Conservation (phyloP, 2,329 filamentous ascomycete genomes). For the Sporothrix pseudoabietina region DNA sequence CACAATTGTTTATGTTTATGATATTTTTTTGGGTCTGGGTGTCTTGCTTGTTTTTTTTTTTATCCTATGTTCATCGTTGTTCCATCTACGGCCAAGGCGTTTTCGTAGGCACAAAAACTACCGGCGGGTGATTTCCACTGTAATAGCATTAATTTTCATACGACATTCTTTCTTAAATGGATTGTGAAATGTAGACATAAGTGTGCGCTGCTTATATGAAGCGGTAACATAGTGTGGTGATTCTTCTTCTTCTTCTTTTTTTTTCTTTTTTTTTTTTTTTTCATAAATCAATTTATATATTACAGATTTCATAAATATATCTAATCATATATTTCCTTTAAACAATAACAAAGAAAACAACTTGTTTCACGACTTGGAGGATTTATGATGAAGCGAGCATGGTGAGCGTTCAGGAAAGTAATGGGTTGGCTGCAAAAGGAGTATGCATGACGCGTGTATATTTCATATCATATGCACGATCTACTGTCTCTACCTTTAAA, state of each 20-base stretch:
- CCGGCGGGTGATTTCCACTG: not conserved
- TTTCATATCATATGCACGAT: not conserved
- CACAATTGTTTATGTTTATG: not conserved
- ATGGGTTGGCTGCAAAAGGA: not conserved
- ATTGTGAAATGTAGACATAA: not conserved
- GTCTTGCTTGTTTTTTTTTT: not conserved
- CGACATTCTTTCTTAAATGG: not conserved
- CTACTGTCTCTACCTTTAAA: not conserved
- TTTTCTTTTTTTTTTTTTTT: too few relatives aligned
- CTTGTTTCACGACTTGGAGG: not conserved
- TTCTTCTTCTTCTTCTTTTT: not conserved
- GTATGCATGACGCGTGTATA: not conserved
- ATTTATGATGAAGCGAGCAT: not conserved
- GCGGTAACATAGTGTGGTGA: not conserved
- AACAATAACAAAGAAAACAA: not conserved
- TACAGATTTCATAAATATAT: not conserved
- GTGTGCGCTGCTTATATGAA: not conserved
- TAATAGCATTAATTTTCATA: constrained; percentile 4
- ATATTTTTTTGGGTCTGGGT: not conserved
- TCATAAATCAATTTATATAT: not conserved
- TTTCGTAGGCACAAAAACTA: constrained; percentile 6
- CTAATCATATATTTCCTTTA: too few relatives aligned
- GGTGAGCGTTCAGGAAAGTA: not conserved
- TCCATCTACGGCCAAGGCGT: constrained; percentile 19
- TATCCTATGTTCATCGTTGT: not conserved